Evolutionary conservation across 371 early-diverging fungal species (phyloP).

Genomic region (Saksenaea oblongispora): DNA sequence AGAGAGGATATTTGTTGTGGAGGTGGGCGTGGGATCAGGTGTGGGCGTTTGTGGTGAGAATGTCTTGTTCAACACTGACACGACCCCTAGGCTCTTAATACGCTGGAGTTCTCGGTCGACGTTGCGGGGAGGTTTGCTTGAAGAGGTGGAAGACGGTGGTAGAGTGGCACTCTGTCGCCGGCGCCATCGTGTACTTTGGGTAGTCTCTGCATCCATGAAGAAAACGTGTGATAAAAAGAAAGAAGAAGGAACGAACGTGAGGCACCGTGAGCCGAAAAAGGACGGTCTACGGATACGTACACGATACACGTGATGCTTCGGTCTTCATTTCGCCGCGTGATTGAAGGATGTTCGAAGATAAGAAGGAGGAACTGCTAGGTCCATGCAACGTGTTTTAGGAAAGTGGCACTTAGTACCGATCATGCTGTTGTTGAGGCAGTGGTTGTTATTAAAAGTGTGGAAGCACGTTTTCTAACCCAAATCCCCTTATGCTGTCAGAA

Average conservation of each 20-base stretch:
- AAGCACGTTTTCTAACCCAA: too few species aligned
- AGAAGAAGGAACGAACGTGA: not conserved
- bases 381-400: not conserved
- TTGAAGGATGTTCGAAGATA: not conserved
- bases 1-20: not conserved
- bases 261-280: not conserved
- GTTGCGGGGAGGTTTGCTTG: slow-evolving; percentile 8
- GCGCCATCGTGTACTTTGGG: not conserved
- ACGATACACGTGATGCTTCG: not conserved
- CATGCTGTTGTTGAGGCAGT: not conserved
- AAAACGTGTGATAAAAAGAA: not conserved
- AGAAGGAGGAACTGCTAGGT: not conserved
- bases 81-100: slow-evolving; percentile 35
- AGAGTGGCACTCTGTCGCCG: not conserved
- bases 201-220: not conserved
- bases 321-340: not conserved
- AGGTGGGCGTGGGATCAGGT: not conserved
- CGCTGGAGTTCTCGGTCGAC: slow-evolving; percentile 30
- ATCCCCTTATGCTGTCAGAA: too few species aligned
- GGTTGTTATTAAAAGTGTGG: too few species aligned
- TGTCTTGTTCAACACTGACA: slow-evolving; percentile 30
- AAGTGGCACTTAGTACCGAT: not conserved
- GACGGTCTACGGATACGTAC: not conserved
- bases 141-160: not conserved
- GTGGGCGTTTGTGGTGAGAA: slow-evolving; percentile 17